Evolutionary conservation across 1,284 basidiomycete genomes (phyloP).

Genomic region (Leccinum huronense): DNA sequence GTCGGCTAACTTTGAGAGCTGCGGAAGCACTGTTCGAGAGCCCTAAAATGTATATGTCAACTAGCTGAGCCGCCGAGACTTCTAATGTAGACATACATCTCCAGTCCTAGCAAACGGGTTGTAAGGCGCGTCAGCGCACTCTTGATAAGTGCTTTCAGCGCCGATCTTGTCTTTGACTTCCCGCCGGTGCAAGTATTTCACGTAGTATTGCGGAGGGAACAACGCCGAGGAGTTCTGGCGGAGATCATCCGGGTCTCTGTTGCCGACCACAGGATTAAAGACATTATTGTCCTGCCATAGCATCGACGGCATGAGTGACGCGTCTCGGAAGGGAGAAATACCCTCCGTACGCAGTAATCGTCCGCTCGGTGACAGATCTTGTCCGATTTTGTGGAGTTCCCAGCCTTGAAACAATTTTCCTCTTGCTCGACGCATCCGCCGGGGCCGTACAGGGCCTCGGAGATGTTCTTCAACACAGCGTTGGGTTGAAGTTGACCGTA

Average conservation of each 20-base stretch:
- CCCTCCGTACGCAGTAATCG: slow-evolving; percentile 51
- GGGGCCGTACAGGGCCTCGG: slow-evolving; percentile 45
- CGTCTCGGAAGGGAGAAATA: neutral
- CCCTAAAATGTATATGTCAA: slow-evolving; percentile 36
- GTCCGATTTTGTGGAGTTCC: slow-evolving; percentile 44
- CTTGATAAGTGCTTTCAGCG: slow-evolving; percentile 45
- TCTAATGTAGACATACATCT: slow-evolving; percentile 28
- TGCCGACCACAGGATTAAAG: slow-evolving; percentile 48
- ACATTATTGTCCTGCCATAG: slow-evolving; percentile 45
- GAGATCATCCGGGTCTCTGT: slow-evolving; percentile 53
- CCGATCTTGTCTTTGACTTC: slow-evolving; percentile 48
- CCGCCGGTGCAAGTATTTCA: slow-evolving; percentile 42
- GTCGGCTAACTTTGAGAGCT: slow-evolving; percentile 51
- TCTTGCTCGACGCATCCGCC: slow-evolving; percentile 55
- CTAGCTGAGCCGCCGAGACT: neutral
- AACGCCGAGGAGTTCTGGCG: slow-evolving; percentile 46
- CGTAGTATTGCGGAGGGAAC: slow-evolving; percentile 59
- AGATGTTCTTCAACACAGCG: slow-evolving; percentile 46
- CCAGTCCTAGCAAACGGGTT: slow-evolving; percentile 41
- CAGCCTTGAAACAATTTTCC: slow-evolving; percentile 53
- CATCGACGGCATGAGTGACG: slow-evolving; percentile 1
- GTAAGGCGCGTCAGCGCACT: slow-evolving; percentile 46
- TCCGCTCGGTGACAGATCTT: slow-evolving; percentile 51
- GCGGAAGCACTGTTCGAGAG: slow-evolving; percentile 52
- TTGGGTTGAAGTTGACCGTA: slow-evolving; percentile 59